Percentiles rank a stretch among this genome's conserved stretches.
Conservation (phyloP, 2,329 filamentous ascomycete genomes). For the Septoria linicola region DNA sequence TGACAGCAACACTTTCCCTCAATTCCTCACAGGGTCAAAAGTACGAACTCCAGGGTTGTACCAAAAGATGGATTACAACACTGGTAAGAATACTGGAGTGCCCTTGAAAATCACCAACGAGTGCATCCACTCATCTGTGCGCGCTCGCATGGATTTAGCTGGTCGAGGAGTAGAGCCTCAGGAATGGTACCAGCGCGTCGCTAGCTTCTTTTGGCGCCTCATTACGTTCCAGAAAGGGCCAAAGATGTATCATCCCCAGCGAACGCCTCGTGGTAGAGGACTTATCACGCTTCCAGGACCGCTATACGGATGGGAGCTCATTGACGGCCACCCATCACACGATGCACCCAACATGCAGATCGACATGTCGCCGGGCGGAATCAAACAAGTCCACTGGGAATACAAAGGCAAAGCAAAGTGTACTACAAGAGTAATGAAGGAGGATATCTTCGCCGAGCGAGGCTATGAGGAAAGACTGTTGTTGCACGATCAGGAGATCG, state of each 20-base stretch:
- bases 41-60: constrained; percentile 36
- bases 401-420: constrained; percentile 24
- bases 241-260: constrained; percentile 29
- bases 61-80: constrained; percentile 33
- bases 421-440: constrained; percentile 23
- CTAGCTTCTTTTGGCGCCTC: constrained; percentile 23
- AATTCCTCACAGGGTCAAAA: constrained; percentile 32
- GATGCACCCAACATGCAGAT: constrained; percentile 26
- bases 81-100: constrained; percentile 26
- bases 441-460: constrained; percentile 27
- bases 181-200: constrained; percentile 22
- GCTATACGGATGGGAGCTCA: constrained; percentile 35
- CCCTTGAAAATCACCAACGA: constrained; percentile 37
- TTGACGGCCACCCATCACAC: constrained; percentile 33
- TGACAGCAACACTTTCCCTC: constrained; percentile 38
- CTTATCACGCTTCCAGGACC: constrained; percentile 26
- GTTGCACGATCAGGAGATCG: constrained; percentile 23
- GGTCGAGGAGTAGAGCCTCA: constrained; percentile 34
- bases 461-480: constrained; percentile 26
- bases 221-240: constrained; percentile 21
- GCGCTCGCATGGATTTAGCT: constrained; percentile 37
- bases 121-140: constrained; percentile 39
- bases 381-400: constrained; percentile 31
- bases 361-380: constrained; percentile 25
- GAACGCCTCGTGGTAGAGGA: constrained; percentile 20